Conservation (phyloP, 2,329 filamentous ascomycete genomes). For the Pseudocercospora fuligena region DNA sequence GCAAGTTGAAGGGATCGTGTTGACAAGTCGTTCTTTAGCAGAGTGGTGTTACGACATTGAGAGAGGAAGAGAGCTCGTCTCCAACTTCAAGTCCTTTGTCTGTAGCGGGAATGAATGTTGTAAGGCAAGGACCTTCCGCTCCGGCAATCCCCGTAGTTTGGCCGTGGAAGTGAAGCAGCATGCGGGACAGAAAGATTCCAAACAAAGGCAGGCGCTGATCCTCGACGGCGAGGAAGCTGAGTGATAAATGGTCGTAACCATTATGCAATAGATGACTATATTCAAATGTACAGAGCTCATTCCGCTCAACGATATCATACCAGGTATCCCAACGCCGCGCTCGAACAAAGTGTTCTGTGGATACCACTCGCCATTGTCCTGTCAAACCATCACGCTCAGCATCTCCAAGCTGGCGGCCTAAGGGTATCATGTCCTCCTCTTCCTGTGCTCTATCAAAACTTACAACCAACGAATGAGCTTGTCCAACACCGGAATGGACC, state of each 20-base stretch:
- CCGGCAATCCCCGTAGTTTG: background rate
- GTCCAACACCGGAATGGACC: background rate
- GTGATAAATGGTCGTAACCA: background rate
- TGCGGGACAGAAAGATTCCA: no score
- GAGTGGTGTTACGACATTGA: no score
- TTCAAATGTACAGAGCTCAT: constrained; percentile 1
- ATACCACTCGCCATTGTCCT: constrained; percentile 8
- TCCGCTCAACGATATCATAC: background rate
- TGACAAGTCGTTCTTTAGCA: no score
- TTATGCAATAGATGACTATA: background rate
- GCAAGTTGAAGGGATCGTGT: no score
- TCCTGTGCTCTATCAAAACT: background rate
- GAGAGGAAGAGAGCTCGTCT: no score
- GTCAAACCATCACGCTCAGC: background rate
- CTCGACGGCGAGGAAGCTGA: background rate
- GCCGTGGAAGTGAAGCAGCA: background rate
- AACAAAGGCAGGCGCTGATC: no score
- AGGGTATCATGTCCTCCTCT: background rate
- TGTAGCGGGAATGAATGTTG: no score
- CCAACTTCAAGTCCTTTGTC: no score
- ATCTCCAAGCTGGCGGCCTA: background rate
- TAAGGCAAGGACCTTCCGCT: no score
- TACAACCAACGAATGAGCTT: constrained; percentile 2
- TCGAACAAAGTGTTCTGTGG: background rate
- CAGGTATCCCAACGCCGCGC: constrained; percentile 8